Evolutionary conservation across 371 early-diverging fungal species (phyloP).

Genomic region (Mucor piriformis): DNA sequence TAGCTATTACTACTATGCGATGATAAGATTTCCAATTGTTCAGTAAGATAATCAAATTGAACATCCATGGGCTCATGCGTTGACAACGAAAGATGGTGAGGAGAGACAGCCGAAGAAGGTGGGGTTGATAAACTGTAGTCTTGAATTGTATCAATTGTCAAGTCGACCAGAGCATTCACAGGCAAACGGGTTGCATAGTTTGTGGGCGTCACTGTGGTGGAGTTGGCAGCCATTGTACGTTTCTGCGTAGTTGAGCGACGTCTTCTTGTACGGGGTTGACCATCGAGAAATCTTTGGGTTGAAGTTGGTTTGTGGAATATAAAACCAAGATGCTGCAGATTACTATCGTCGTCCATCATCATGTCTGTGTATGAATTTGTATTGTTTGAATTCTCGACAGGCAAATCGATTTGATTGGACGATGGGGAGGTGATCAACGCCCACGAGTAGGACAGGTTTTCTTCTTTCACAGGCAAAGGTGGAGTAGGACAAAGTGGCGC

Average conservation of each 20-base stretch:
- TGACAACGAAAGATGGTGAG: constrained; percentile 9
- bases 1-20: constrained; percentile 6
- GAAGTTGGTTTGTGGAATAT: constrained; percentile 29
- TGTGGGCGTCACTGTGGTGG: background rate
- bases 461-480: constrained; percentile 7
- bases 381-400: background rate
- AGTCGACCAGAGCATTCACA: constrained; percentile 8
- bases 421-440: constrained; percentile 32
- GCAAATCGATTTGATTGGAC: constrained; percentile 15
- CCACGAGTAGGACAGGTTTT: constrained; percentile 28
- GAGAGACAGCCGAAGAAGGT: constrained; percentile 23
- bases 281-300: constrained; percentile 23
- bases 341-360: constrained; percentile 11
- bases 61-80: constrained; percentile 22
- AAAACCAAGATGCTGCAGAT: constrained; percentile 23
- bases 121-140: constrained; percentile 18
- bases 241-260: constrained; percentile 19
- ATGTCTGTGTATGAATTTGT: constrained; percentile 6
- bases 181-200: constrained; percentile 10
- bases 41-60: constrained; percentile 30
- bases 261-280: constrained; percentile 21
- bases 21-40: constrained; percentile 22
- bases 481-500: constrained; percentile 33
- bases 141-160: constrained; percentile 6
- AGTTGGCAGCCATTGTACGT: background rate